Base-by-base conservation (phyloP, 2,329 filamentous ascomycete genomes). In the Botryotinia narcissicola region DNA sequence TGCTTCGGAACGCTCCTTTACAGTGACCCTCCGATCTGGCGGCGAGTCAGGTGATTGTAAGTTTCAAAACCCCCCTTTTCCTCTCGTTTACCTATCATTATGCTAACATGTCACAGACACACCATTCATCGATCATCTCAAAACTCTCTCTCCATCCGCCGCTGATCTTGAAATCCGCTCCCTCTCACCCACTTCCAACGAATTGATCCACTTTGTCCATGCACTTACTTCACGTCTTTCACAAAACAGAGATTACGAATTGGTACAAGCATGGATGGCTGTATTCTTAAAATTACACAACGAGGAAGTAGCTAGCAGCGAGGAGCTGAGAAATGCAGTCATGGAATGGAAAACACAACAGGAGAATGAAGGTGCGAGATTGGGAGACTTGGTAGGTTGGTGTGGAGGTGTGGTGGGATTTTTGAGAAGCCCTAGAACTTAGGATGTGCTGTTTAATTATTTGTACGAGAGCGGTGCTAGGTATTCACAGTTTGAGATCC, bases 211-310 rank as follows among this genome's bases (percentile, higher is more conserved):
- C 71, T 99, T 99, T 80, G 90, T 98, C 70, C 83, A 85, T n/a
- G 94, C 94, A 1, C 83, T 99, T 73, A 97, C 93, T 0, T 86
- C 85, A 71, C 87, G 92, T 20, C 84, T 98, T 70, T 83, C 85
- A 61, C 85, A 89, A 69, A 90, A 91, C 76, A 89, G 88, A 66
- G 96, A 98, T 82, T 99, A 97, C 82, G 96, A 99, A 83, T 87
- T 99, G 57, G 92, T 94, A 25, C 95, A 98, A 82, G 94, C 94
- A 0, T 99, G 96, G 95, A 98, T 99, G 94, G 91, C 92, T 2
- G 95, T 98, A 1, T 97, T 98, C 80, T 81, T 99, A 74, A 89
- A 91, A 66, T 84, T 97, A 59, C 95, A 98, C 82, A 87, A 86
- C 10, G 90, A 91, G 75, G 83, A 87, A 25, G 83, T 92, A 22